Percentiles rank a stretch among this genome's conserved stretches.
Evolutionary conservation across 495 filamentous ascomycete genomes (phyloP).

Genomic region (Annulohypoxylon stygium): DNA sequence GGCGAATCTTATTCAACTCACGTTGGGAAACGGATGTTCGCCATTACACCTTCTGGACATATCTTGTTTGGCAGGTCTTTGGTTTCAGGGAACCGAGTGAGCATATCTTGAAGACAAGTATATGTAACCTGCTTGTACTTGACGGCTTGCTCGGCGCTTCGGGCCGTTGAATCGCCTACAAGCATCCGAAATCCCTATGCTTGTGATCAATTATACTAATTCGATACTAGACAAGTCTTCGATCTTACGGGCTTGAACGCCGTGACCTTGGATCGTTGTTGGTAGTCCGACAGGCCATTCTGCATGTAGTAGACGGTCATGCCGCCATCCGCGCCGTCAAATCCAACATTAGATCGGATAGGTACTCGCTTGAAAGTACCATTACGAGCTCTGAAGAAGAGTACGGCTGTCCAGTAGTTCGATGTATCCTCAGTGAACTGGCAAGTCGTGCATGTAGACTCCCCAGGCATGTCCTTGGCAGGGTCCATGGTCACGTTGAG

Average conservation of each 20-base stretch:
- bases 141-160: conserved; percentile 42
- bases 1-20: conserved; percentile 24
- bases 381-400: conserved; percentile 57
- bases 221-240: neutral
- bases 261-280: conserved; percentile 53
- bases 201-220: conserved; percentile 6
- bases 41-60: conserved; percentile 55
- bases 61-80: conserved; percentile 45
- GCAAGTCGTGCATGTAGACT: conserved; percentile 50
- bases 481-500: conserved; percentile 53
- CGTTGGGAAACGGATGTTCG: conserved; percentile 56
- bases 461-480: conserved; percentile 48
- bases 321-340: conserved; percentile 55
- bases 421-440: conserved; percentile 54
- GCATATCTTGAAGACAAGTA: conserved; percentile 47
- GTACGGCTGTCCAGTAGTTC: conserved; percentile 58
- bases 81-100: conserved; percentile 45
- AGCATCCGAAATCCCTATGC: conserved; percentile 54
- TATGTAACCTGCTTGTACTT: conserved; percentile 50
- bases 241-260: conserved; percentile 55
- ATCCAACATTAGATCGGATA: conserved; percentile 52
- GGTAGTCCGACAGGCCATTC: conserved; percentile 50
- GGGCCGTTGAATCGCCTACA: conserved; percentile 45
- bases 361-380: conserved; percentile 58
- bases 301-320: conserved; percentile 60